These are phyloP conservation scores for Claviceps pusilla DNA, from an alignment of 2,329 filamentous ascomycete genomes.

Conservation along the genomic window DNA sequence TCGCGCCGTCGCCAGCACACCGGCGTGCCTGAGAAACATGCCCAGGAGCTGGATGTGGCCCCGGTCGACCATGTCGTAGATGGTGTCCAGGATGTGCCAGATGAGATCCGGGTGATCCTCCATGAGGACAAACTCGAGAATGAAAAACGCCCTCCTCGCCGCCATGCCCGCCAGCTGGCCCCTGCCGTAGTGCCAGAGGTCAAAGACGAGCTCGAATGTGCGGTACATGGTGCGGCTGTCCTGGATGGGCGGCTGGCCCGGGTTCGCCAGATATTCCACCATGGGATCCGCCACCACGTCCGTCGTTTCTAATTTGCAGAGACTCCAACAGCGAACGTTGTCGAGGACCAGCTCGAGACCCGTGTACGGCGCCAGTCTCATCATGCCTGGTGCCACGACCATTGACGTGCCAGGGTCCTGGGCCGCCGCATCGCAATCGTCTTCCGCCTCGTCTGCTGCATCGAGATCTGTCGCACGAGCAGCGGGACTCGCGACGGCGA, in stretches of 20 bases:
- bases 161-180: slow-evolving; percentile 22
- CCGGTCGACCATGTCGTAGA: slow-evolving; percentile 23
- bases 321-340: slow-evolving; percentile 20
- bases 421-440: neutral
- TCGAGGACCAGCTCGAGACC: slow-evolving; percentile 20
- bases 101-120: slow-evolving; percentile 23
- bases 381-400: slow-evolving; percentile 10
- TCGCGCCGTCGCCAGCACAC: slow-evolving; percentile 13
- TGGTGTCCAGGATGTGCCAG: slow-evolving; percentile 24
- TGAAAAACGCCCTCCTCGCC: slow-evolving; percentile 20
- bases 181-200: slow-evolving; percentile 21
- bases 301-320: slow-evolving; percentile 19
- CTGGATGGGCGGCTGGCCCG: slow-evolving; percentile 21
- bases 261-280: slow-evolving; percentile 21
- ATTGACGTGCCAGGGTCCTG: slow-evolving; percentile 3
- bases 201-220: slow-evolving; percentile 24
- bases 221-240: slow-evolving; percentile 26
- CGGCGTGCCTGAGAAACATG: slow-evolving; percentile 21
- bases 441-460: slow-evolving; percentile 1
- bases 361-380: slow-evolving; percentile 13
- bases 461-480: neutral
- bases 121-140: slow-evolving; percentile 21
- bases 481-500: no score
- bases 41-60: slow-evolving; percentile 20
- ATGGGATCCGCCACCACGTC: slow-evolving; percentile 18